A percentile compares a stretch with the other conserved stretches of the same genome.
Conservation (phyloP, 495 filamentous ascomycete genomes). For the Penicillium canescens region DNA sequence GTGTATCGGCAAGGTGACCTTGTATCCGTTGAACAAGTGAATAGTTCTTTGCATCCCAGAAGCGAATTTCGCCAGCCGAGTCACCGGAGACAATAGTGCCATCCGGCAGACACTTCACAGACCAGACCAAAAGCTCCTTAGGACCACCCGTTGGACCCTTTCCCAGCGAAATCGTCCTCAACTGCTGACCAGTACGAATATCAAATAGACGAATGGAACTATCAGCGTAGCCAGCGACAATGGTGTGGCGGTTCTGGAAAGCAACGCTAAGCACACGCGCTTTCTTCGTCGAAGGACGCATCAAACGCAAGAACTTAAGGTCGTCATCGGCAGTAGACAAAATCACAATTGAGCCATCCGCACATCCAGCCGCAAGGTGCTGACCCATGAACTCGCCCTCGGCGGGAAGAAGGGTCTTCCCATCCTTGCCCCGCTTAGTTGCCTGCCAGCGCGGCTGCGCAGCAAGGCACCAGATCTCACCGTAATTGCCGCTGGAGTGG, state of each 20-base stretch:
- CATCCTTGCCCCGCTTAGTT: slow-evolving; percentile 37
- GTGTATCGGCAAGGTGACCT: slow-evolving; percentile 83
- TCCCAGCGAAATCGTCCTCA: slow-evolving; percentile 83
- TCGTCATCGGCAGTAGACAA: slow-evolving; percentile 82
- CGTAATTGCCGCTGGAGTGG: slow-evolving; percentile 88
- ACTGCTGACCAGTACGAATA: slow-evolving; percentile 68
- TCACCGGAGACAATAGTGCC: slow-evolving; percentile 93
- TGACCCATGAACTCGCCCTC: slow-evolving; percentile 57
- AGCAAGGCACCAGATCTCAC: slow-evolving; percentile 94
- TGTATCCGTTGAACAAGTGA: slow-evolving; percentile 81
- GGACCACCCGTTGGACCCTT: slow-evolving; percentile 71
- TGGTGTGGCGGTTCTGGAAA: slow-evolving; percentile 79
- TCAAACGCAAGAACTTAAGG: slow-evolving; percentile 66
- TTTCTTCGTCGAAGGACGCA: slow-evolving; percentile 77
- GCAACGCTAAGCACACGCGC: slow-evolving; percentile 84
- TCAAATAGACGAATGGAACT: slow-evolving; percentile 90
- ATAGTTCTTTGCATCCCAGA: slow-evolving; percentile 92
- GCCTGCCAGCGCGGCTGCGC: slow-evolving; percentile 70
- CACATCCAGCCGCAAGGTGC: slow-evolving; percentile 84
- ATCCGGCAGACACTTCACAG: slow-evolving; percentile 80
- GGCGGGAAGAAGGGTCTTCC: slow-evolving; percentile 29
- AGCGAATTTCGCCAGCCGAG: slow-evolving; percentile 86
- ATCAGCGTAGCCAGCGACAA: slow-evolving; percentile 90
- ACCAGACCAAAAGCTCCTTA: slow-evolving; percentile 89
- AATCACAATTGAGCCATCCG: slow-evolving; percentile 84